Base-by-base conservation (phyloP, 257 asterid species). In the Verbena officinalis region DNA sequence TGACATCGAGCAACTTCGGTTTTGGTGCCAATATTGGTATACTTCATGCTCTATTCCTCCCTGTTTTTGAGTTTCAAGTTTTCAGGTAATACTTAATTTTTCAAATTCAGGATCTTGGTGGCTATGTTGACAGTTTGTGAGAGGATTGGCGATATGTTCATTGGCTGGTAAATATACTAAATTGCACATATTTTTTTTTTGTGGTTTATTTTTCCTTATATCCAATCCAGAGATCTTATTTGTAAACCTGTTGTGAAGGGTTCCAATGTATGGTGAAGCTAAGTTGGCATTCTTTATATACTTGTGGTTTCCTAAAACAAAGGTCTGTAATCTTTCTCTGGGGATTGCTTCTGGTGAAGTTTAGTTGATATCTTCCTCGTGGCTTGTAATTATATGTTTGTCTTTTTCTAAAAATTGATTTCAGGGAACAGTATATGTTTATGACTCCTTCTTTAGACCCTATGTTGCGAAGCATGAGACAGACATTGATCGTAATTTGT, bases 11-110 rank as follows among this genome's bases (percentile, higher is more conserved):
- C 91, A 87, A 69, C 97, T 92, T 61, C 90, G 82, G 22, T 92
- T 89, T 77, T 92, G 98, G 98, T 92, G 98, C 85, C 97, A 92
- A 49, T 92, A 92, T 56, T 92, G 98, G 98, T 91, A 80, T 57
- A 30, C 16, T 23, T 8, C 38, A 30, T 54, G 1, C 72, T 45
- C 4, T 9, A 12, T 33, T 30, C 73, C 22, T 53, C 21, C 21
- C 12, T 9, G 43, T 49, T 62, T 14, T 62, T 53, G 53, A 61
- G 51, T 62, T 64, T 7, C 67, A 64, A 62, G 48, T 68, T 62
- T 33, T 56, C 44, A 24, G 58, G 10, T 27, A 50, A 48, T 60
- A 67, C 38, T 55, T 15, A 24, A 49, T 59, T 19, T 57, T 19
- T 12, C 46, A 52, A 53, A 50, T 75, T 42, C 86, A 93, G 99